Conservation (phyloP, 345 rosid genomes). For the Raphanus raphanistrum region DNA sequence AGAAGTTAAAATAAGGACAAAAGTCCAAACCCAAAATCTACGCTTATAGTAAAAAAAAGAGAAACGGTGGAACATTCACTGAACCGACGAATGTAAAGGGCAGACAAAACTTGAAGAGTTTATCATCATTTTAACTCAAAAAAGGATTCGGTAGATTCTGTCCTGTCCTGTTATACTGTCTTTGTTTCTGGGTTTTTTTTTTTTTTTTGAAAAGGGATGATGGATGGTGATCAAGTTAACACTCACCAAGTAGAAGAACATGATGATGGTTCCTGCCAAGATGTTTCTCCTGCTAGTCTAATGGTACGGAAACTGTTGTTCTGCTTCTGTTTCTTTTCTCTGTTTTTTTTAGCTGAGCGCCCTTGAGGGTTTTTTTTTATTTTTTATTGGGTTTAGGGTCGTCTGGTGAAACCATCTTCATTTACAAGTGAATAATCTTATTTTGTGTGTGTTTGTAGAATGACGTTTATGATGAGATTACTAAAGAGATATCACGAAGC, state of each 20-base stretch:
- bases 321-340: no score
- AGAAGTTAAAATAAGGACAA: no score
- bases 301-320: not conserved
- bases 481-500: slow-evolving; percentile 48
- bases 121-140: not conserved
- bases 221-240: not conserved
- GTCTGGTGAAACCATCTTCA: no score
- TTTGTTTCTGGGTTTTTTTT: slow-evolving; percentile 19
- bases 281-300: slow-evolving; percentile 23
- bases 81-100: no score
- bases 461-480: slow-evolving; percentile 56
- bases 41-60: no score
- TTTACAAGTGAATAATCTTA: not conserved
- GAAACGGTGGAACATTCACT: no score
- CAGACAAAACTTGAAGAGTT: no score
- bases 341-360: not conserved
- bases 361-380: not conserved
- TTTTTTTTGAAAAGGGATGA: slow-evolving; percentile 11
- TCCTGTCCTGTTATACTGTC: not conserved
- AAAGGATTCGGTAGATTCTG: no score
- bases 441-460: slow-evolving; percentile 38
- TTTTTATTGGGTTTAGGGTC: not conserved
- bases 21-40: no score
- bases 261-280: slow-evolving; percentile 12
- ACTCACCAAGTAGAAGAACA: not conserved